phyloP scores from a whole-genome alignment of 371 early-diverging fungal species.

The Mortierella sp. region DNA sequence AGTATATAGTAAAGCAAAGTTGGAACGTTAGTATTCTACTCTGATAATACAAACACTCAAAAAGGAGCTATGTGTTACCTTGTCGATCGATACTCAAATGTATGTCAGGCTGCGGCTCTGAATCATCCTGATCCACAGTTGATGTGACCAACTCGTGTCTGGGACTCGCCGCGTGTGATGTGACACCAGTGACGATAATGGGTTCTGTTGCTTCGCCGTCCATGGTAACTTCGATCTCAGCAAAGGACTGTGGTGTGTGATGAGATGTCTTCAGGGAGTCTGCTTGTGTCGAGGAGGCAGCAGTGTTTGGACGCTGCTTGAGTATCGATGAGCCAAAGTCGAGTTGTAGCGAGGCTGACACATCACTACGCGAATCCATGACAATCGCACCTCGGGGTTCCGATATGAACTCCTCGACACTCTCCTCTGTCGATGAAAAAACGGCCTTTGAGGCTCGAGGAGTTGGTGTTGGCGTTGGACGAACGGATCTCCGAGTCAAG shows the following conservation, averaged over 20 bases:
- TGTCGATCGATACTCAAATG: background rate
- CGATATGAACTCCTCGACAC: background rate
- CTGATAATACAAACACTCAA: background rate
- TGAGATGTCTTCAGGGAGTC: background rate
- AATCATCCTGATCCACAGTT: background rate
- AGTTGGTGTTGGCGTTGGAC: background rate
- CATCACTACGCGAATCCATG: background rate
- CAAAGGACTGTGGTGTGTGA: no score
- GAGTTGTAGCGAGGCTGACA: slow-evolving; percentile 10
- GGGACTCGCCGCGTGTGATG: background rate
- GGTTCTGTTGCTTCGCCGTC: background rate
- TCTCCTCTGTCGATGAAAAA: background rate
- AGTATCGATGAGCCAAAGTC: slow-evolving; percentile 52
- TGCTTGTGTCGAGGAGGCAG: background rate
- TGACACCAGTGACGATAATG: background rate
- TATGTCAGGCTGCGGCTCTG: background rate
- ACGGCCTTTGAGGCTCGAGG: background rate
- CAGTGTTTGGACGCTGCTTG: slow-evolving; percentile 17
- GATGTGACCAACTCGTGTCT: background rate
- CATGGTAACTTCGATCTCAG: background rate
- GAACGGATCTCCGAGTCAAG: background rate
- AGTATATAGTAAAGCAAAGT: background rate
- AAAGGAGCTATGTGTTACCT: background rate
- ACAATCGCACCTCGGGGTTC: no score
- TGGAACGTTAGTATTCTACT: background rate